Conservation (phyloP, 73 alveolate genomes). For the Diophrys sp. region DNA sequence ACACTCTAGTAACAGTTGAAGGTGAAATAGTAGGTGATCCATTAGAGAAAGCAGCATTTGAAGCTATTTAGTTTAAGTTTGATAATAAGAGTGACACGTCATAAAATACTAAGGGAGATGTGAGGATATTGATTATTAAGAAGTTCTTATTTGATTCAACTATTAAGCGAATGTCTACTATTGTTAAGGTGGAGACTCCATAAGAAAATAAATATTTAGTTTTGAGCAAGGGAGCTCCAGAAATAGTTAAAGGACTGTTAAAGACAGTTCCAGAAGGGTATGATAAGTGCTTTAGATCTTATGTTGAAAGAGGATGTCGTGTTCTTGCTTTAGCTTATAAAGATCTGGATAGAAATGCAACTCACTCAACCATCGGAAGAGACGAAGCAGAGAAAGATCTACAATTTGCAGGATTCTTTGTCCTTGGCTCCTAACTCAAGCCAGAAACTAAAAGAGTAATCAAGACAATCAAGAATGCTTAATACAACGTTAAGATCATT, state of each 20-base stretch:
- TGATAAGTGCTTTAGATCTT: conserved; percentile 62
- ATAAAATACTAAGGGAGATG: conserved; percentile 53
- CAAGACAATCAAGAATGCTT: conserved; percentile 66
- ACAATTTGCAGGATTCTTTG: conserved; percentile 86
- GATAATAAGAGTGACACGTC: conserved; percentile 63
- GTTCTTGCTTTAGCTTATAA: conserved; percentile 89
- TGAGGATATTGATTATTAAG: conserved; percentile 59
- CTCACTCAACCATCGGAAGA: conserved; percentile 68
- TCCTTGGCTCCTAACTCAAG: conserved; percentile 91
- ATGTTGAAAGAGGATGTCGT: conserved; percentile 87
- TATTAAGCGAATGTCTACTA: conserved; percentile 90
- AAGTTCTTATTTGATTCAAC: conserved; percentile 91
- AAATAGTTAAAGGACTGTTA: conserved; percentile 67
- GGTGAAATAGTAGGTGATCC: conserved; percentile 93
- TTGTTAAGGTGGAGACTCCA: conserved; percentile 69
- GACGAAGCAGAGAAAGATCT: conserved; percentile 88
- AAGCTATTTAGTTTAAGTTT: conserved; percentile 51
- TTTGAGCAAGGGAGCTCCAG: conserved; percentile 97
- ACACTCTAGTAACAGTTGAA: conserved; percentile 82
- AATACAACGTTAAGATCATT: conserved; percentile 81
- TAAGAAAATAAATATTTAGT: conserved; percentile 59
- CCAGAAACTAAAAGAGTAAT: conserved; percentile 78
- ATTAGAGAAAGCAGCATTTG: conserved; percentile 86
- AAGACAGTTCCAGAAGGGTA: conserved; percentile 71
- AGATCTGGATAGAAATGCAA: conserved; percentile 47